Base-by-base conservation (phyloP, 2,329 filamentous ascomycete species). In the Aspergillus phoenicis region DNA sequence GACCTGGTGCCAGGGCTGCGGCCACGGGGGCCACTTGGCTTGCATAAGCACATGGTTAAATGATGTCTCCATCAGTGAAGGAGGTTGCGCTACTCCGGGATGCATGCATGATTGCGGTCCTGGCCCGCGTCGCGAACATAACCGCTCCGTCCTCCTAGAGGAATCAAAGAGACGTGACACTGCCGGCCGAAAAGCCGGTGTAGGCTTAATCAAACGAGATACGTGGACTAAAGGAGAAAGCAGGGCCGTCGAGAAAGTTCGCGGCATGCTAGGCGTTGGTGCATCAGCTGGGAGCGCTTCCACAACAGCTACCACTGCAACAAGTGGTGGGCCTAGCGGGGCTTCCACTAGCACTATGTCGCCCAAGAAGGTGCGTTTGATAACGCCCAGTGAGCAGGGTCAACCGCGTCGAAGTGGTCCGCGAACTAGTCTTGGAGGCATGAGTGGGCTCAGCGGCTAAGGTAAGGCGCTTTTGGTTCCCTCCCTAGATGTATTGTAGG, bases 21-120 rank as follows among this genome's bases (percentile, higher is more conserved):
- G 85, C 4, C 87, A 89, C 66, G 81, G 83, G 41, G 85, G 83
- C 2, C 87, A 89, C 68, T 75, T 81, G 5, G 80, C 81, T 53
- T 89, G 87, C 69, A 78, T 87, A 30, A 78, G 77, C 7, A 78
- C 79, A 13, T 88, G 86, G 85, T 82, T 86, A 58, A 74, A 75
- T 17, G 79, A 83, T 56, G 65, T 78, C 20, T 71, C 79, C 33
- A 77, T 79, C 39, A 80, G 77, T 39, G 81, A 83, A 63, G 85
- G 85, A 15, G 81, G 80, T 30, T 89, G 86, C 74, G 82, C 85
- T 2, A 85, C 82, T 7, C 79, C 81, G 52, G 86, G 84, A 17
- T 89, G 86, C 71, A 74, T 83, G 57, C 87, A 86, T 66, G 84
- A 87, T 67, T 88, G 86, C 65, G 82, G 81, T 2, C 78, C 80